Evolutionary conservation across 371 early-diverging fungal species (phyloP).

Genomic region (Lichtheimia ramosa): DNA sequence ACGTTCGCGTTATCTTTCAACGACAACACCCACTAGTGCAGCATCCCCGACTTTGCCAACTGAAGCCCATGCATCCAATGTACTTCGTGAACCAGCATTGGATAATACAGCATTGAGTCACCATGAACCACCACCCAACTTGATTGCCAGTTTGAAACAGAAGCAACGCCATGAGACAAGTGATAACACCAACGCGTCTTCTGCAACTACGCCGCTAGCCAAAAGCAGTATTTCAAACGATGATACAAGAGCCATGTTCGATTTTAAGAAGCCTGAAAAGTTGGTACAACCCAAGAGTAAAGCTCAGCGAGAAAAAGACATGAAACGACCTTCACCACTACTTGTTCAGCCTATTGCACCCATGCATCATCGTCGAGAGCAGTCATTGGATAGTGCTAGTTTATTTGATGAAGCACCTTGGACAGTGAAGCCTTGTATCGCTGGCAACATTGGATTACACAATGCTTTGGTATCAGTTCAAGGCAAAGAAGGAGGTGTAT

Average conservation of each 20-base stretch:
- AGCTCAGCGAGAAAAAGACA: slow-evolving; percentile 30
- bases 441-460: slow-evolving; percentile 89
- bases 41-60: slow-evolving; percentile 17
- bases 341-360: not conserved
- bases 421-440: slow-evolving; percentile 68
- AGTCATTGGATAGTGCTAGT: slow-evolving; percentile 40
- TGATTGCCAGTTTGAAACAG: slow-evolving; percentile 35
- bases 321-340: slow-evolving; percentile 22
- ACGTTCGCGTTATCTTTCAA: slow-evolving; percentile 6
- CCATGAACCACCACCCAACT: slow-evolving; percentile 19
- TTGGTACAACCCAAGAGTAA: slow-evolving; percentile 40
- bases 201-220: not conserved
- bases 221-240: slow-evolving; percentile 8
- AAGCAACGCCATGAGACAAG: not conserved
- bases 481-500: slow-evolving; percentile 8
- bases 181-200: not conserved
- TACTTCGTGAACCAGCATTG: not conserved
- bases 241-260: slow-evolving; percentile 24
- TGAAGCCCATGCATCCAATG: not conserved
- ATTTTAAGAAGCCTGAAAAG: slow-evolving; percentile 28
- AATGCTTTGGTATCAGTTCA: slow-evolving; percentile 80
- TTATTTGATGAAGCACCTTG: slow-evolving; percentile 58
- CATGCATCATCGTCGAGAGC: slow-evolving; percentile 20
- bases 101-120: not conserved
- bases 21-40: slow-evolving; percentile 3